phyloP scores from a whole-genome alignment of 1,284 basidiomycete species.

The Thecaphora thlaspeos region DNA sequence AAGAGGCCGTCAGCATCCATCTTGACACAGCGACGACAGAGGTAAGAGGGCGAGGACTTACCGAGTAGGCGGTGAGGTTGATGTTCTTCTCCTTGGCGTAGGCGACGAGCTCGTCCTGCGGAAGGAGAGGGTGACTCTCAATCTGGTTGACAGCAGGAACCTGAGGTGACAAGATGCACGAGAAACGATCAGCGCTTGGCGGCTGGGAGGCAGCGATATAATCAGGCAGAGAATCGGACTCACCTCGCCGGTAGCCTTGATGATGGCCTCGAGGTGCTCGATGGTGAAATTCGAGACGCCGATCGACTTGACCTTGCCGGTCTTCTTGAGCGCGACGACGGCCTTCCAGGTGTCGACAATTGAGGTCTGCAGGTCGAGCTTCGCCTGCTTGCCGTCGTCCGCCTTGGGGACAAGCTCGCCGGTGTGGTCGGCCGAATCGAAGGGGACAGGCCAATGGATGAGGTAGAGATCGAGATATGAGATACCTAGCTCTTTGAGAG shows the following conservation, averaged over 20 bases:
- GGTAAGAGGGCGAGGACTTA: too few species aligned
- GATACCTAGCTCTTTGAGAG: constrained; percentile 57
- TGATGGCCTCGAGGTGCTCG: constrained; percentile 69
- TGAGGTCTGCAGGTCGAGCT: constrained; percentile 66
- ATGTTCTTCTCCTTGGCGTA: constrained; percentile 49
- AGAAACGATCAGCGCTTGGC: too few species aligned
- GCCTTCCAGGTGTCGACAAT: constrained; percentile 79
- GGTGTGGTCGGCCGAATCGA: constrained; percentile 15
- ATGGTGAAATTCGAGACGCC: constrained; percentile 77
- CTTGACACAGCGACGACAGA: too few species aligned
- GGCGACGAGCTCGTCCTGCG: constrained; percentile 51
- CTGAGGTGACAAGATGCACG: too few species aligned
- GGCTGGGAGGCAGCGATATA: too few species aligned
- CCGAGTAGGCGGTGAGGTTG: constrained; percentile 58
- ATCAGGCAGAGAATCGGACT: too few species aligned
- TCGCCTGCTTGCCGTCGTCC: constrained; percentile 60
- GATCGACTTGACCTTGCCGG: constrained; percentile 58
- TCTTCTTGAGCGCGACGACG: constrained; percentile 66
- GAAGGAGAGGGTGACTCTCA: constrained; percentile 71
- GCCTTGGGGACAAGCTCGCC: constrained; percentile 63
- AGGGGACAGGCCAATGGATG: constrained; percentile 78
- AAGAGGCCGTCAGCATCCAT: too few species aligned
- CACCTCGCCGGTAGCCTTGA: constrained; percentile 71
- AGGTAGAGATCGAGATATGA: constrained; percentile 63
- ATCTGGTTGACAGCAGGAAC: constrained; percentile 82